Evolutionary conservation across 2,329 filamentous ascomycete species (phyloP), one percentile per base, ranked within the genome.

Genomic region (Cladophialophora yegresii): DNA sequence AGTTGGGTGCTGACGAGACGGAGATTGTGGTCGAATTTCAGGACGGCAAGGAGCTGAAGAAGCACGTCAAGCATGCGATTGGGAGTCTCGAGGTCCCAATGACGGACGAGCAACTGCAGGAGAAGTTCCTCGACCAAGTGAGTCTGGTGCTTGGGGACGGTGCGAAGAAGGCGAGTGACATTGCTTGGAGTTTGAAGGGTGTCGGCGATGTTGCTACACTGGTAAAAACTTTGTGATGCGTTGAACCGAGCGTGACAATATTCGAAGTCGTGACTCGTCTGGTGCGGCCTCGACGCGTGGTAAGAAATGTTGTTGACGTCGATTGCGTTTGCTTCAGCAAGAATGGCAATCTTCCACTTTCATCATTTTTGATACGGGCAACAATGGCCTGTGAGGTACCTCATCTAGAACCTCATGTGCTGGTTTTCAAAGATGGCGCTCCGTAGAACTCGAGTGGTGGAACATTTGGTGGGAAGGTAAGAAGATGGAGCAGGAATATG

Each of bases 61-160:
- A 79, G 67, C 78, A 83, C 70, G 73, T 84, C 43, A 71, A 78
- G 60, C 80, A 84, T 74, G 81, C 82, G 3, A 75, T 84, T 47
- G 82, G 82, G 1, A 84, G 81, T 66, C 67, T 83, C 40, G 75
- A 81, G 62, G 77, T 78, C 16, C 81, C 82, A 0, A 76, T 84
- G 77, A 80, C 75, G 3, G 77, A 81, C 61, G 72, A 72, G 1
- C 77, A 82, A 63, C 68, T 85, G 36, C 74, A 76, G 62, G 76
- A 74, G 55, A 85, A 85, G 70, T 84, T 84, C 58, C 63, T 80
- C 23, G 80, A 82, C 66, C 82, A 84, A 66, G 78, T 77, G 36
- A 66, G 71, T 4, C 69, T 73, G 2, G 75, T 82, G 22, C 69
- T 84, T n/a, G 81, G 80, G 0, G 58, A 72, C 3, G 68, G 72